phyloP scores from a whole-genome alignment of 116 monocot genomes.

The Posidonia oceanica region DNA sequence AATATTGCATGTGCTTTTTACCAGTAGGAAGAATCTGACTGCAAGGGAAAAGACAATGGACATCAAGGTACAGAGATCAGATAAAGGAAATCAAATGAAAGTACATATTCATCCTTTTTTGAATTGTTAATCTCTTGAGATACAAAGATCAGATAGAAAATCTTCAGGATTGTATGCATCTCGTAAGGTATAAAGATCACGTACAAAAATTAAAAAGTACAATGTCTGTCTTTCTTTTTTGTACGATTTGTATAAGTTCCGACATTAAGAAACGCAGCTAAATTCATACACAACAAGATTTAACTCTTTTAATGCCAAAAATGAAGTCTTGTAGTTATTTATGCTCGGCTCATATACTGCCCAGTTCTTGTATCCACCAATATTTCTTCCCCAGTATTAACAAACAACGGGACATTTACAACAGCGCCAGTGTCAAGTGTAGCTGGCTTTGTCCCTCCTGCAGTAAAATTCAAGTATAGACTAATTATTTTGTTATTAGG shows the following conservation, averaged over 20 bases:
- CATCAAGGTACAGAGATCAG: neutral
- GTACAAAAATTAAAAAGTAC: neutral
- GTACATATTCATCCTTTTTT: neutral
- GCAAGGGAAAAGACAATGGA: neutral
- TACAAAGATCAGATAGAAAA: neutral
- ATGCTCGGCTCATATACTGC: constrained; percentile 71
- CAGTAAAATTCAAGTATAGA: neutral
- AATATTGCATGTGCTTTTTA: no score
- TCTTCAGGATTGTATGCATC: neutral
- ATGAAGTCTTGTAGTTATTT: neutral
- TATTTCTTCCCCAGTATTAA: constrained; percentile 61
- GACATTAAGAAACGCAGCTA: neutral
- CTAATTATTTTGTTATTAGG: neutral
- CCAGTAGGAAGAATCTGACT: neutral
- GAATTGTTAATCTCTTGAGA: neutral
- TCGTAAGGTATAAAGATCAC: neutral
- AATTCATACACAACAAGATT: neutral
- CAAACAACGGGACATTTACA: constrained; percentile 82
- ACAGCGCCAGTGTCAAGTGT: constrained; percentile 74
- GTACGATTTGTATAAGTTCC: neutral
- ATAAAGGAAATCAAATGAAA: neutral
- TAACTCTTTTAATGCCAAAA: constrained; percentile 3
- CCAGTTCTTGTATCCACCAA: constrained; percentile 90
- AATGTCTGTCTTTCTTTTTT: neutral
- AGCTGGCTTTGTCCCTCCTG: constrained; percentile 85